phyloP scores from a whole-genome alignment of 768 basidiomycete species.

The Lactarius sp. region DNA sequence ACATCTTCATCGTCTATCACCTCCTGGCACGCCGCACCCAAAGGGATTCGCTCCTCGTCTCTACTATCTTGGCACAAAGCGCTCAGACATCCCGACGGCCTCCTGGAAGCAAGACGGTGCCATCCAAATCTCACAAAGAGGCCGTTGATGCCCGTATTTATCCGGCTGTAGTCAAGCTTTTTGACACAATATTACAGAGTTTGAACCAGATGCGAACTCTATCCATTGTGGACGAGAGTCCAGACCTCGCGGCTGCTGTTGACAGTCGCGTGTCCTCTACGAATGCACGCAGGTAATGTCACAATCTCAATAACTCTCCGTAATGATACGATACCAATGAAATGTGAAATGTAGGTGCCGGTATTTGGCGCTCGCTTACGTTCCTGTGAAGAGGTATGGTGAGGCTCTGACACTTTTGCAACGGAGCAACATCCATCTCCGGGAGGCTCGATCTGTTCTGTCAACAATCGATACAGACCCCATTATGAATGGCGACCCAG shows the following conservation, averaged over 20 bases:
- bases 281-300: slow-evolving; percentile 61
- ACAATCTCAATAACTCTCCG: slow-evolving; percentile 1
- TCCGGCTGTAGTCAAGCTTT: slow-evolving; percentile 82
- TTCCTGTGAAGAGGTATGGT: slow-evolving; percentile 61
- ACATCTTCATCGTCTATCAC: slow-evolving; percentile 83
- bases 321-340: slow-evolving; percentile 9
- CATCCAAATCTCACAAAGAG: slow-evolving; percentile 37
- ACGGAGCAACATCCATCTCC: slow-evolving; percentile 65
- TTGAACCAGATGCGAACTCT: slow-evolving; percentile 78
- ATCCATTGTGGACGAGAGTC: slow-evolving; percentile 82
- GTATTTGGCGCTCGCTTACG: slow-evolving; percentile 74
- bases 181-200: slow-evolving; percentile 82
- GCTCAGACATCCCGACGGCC: slow-evolving; percentile 26
- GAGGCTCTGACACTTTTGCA: slow-evolving; percentile 69
- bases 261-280: slow-evolving; percentile 73
- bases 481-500: slow-evolving; percentile 38
- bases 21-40: slow-evolving; percentile 83
- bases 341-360: slow-evolving; percentile 47
- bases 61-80: slow-evolving; percentile 49
- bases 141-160: slow-evolving; percentile 69
- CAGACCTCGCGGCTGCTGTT: slow-evolving; percentile 72
- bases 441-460: slow-evolving; percentile 58
- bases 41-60: slow-evolving; percentile 78
- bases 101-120: slow-evolving; percentile 19
- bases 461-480: slow-evolving; percentile 45